These are phyloP conservation scores for Testicularia cyperi DNA, from an alignment of 1,284 basidiomycete species.

Conservation along the genomic window DNA sequence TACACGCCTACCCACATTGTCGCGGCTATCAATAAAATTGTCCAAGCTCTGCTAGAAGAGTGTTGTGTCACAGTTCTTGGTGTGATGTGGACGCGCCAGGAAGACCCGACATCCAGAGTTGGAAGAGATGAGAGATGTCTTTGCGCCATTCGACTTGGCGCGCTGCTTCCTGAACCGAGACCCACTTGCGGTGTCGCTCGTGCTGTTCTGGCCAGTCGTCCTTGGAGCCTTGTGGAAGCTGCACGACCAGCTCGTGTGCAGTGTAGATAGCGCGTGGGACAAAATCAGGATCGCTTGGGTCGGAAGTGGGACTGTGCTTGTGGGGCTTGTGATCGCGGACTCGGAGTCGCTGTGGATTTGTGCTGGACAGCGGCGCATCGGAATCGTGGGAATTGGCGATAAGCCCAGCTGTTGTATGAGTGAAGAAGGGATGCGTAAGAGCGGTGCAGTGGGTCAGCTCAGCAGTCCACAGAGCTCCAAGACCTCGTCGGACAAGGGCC, in stretches of 20 bases:
- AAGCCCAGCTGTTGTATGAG: conserved; percentile 9
- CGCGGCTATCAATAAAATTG: too few species aligned
- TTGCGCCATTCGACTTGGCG: conserved; percentile 39
- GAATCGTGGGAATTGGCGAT: not conserved
- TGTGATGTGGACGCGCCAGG: too few species aligned
- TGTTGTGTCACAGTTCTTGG: too few species aligned
- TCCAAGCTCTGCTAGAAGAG: too few species aligned
- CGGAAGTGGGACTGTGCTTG: conserved; percentile 21
- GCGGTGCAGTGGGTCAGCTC: too few species aligned
- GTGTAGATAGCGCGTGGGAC: conserved; percentile 44
- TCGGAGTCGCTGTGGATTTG: not conserved
- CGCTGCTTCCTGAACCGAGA: conserved; percentile 32
- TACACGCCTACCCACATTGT: not conserved
- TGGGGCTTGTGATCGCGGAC: conserved; percentile 50
- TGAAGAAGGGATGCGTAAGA: not conserved
- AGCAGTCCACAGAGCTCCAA: too few species aligned
- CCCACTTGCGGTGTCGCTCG: conserved; percentile 34
- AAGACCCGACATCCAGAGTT: conserved; percentile 8
- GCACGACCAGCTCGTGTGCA: conserved; percentile 37
- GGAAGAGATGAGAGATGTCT: conserved; percentile 32
- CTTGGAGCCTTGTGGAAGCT: not conserved
- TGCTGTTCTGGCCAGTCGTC: conserved; percentile 44
- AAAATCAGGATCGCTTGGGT: conserved; percentile 17
- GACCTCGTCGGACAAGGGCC: too few species aligned
- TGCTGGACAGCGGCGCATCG: conserved; percentile 2